These are phyloP conservation scores for Calocera viscosa DNA, from an alignment of 768 basidiomycete genomes.

Conservation along the genomic window DNA sequence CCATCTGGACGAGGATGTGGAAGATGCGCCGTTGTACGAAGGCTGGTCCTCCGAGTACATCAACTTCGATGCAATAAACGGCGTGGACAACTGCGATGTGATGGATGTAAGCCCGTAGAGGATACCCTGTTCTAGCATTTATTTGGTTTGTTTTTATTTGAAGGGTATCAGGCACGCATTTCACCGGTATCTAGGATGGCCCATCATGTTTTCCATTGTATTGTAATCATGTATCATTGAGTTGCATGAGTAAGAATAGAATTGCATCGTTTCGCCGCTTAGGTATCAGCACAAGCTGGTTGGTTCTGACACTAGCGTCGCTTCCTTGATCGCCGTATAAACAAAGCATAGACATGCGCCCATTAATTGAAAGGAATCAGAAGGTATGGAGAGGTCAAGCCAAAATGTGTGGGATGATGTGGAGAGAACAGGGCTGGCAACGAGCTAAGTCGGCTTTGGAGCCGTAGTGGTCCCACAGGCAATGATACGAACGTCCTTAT, in stretches of 20 bases:
- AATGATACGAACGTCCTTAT: slow-evolving; percentile 2
- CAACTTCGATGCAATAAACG: not conserved
- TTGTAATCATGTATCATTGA: not conserved
- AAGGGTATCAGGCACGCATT: not conserved
- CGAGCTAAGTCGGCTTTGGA: not conserved
- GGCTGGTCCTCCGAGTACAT: slow-evolving; percentile 3
- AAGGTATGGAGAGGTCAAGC: not conserved
- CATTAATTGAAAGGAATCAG: not conserved
- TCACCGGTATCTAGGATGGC: not conserved
- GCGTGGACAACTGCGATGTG: not conserved
- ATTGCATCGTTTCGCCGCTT: not conserved
- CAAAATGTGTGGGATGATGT: not conserved
- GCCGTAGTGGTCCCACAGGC: not conserved
- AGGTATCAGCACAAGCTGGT: not conserved
- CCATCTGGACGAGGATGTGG: not conserved
- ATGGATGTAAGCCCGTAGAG: not conserved
- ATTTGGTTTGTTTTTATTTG: not conserved
- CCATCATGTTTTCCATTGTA: not conserved
- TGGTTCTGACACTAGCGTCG: not conserved
- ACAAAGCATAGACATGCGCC: not conserved
- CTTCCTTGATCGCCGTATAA: not conserved
- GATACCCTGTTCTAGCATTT: not conserved
- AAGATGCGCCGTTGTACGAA: not conserved
- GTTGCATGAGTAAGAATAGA: not conserved
- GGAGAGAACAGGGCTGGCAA: not conserved